Conservation (phyloP, 768 basidiomycete species). For the Dioszegia aurantiaca region DNA sequence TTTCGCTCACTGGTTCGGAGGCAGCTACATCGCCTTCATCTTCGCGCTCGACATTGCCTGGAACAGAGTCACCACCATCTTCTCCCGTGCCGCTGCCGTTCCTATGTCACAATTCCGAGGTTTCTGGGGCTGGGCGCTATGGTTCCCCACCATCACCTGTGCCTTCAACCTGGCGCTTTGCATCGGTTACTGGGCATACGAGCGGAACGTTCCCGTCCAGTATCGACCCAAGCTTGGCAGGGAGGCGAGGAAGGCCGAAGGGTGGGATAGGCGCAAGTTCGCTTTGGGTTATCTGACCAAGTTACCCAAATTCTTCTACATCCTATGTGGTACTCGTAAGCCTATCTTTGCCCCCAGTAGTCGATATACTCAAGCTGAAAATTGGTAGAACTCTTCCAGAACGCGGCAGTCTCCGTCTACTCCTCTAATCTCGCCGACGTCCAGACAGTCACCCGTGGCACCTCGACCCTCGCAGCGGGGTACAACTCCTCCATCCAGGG, state of each 20-base stretch:
- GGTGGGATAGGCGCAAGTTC: slow-evolving; percentile 22
- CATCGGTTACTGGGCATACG: slow-evolving; percentile 42
- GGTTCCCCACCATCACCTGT: slow-evolving; percentile 47
- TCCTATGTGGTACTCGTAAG: slow-evolving; percentile 38
- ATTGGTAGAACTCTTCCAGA: slow-evolving; percentile 41
- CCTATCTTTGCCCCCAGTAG: not conserved
- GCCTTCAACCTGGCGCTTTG: slow-evolving; percentile 34
- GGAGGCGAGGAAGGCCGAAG: slow-evolving; percentile 25
- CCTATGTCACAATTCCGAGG: slow-evolving; percentile 47
- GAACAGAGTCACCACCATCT: slow-evolving; percentile 35
- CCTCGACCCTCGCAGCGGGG: slow-evolving; percentile 45
- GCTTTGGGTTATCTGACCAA: slow-evolving; percentile 17
- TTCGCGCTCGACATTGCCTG: slow-evolving; percentile 49
- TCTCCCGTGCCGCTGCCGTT: slow-evolving; percentile 37
- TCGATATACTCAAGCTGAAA: slow-evolving; percentile 1
- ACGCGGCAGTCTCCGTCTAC: slow-evolving; percentile 40
- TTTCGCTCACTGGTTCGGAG: slow-evolving; percentile 48
- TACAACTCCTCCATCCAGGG: slow-evolving; percentile 47
- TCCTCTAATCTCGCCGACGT: slow-evolving; percentile 49
- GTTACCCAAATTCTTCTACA: slow-evolving; percentile 46
- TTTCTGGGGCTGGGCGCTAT: slow-evolving; percentile 50
- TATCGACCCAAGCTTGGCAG: slow-evolving; percentile 35
- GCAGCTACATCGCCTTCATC: slow-evolving; percentile 35
- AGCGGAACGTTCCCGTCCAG: slow-evolving; percentile 32
- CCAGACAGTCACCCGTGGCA: slow-evolving; percentile 41